phyloP scores from a whole-genome alignment of 2,329 filamentous ascomycete genomes.

The Epichloe amarillans region DNA sequence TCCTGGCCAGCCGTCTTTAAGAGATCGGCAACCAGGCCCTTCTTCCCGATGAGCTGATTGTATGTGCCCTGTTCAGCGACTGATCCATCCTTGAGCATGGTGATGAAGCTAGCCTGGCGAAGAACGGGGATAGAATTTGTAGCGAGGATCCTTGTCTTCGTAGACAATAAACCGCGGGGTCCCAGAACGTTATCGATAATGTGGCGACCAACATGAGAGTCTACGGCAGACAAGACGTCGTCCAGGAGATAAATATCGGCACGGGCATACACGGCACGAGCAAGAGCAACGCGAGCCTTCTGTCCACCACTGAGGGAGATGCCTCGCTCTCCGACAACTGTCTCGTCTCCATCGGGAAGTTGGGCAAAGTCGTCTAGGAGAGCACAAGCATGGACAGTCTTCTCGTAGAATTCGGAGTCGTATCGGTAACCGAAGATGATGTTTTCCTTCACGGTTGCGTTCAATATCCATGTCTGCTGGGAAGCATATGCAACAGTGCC shows the following conservation, averaged over 20 bases:
- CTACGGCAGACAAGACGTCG: conserved; percentile 91
- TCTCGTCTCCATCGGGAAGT: conserved; percentile 90
- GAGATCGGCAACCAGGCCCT: conserved; percentile 75
- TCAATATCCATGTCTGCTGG: conserved; percentile 93
- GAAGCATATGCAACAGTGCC: conserved; percentile 83
- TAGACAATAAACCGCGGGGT: conserved; percentile 62
- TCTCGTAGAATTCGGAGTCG: conserved; percentile 88
- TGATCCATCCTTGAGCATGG: conserved; percentile 67
- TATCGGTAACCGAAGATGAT: conserved; percentile 93
- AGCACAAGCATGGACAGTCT: conserved; percentile 83
- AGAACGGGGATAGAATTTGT: conserved; percentile 92
- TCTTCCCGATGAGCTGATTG: conserved; percentile 82
- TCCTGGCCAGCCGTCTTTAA: conserved; percentile 62
- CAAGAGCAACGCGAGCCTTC: conserved; percentile 84
- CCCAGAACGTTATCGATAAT: conserved; percentile 91
- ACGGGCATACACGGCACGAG: conserved; percentile 86
- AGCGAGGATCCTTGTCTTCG: conserved; percentile 83
- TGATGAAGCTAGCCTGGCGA: conserved; percentile 79
- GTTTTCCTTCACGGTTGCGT: conserved; percentile 92
- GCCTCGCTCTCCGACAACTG: conserved; percentile 88
- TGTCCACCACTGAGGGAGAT: conserved; percentile 94
- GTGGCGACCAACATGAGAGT: conserved; percentile 91
- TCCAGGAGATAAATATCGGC: conserved; percentile 95
- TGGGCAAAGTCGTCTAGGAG: conserved; percentile 81
- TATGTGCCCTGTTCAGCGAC: conserved; percentile 85